Base-by-base conservation (phyloP, 371 early-diverging fungal species). In the Zancudomyces culisetae region DNA sequence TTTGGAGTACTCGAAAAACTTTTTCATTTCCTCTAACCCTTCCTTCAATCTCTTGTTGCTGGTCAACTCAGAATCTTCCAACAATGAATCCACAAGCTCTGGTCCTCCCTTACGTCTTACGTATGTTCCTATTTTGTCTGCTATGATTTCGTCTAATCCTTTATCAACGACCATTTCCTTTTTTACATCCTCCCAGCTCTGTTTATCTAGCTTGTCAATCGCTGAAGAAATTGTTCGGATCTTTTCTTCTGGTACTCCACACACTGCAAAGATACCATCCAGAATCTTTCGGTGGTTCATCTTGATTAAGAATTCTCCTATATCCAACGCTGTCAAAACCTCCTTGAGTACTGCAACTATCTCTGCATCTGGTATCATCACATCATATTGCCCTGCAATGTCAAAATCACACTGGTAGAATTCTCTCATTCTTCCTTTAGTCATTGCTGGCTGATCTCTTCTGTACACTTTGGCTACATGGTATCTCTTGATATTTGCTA, bases 361-460 rank as follows among this genome's bases (percentile, higher is more conserved):
- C 66, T 98, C 99, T 29, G 95, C 83, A 67, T 99, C 99, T 10
- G 97, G 89, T 41, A 97, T 76, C 97, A 98, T 98, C 1, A 85
- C 61, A 45, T 92, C 90, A 60, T 90, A 91, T 10, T 73, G 69
- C 18, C 99, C 99, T 23, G 97, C 98, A 73, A 99, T 87, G 69
- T 99, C 99, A 59, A 93, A 98, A 78, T 99, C 99, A 65, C 98
- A 97, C 73, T 99, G 99, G 66, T 79, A 87, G 63, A 99, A 99
- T 72, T 99, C 99, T 62, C 99, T 77, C 84, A 96, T 87, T 41
- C 99, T 81, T 10, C 99, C 99, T 68, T 91, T 92, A 54, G 85
- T 88, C 81, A 98, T 84, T 19, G 94, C 89, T 45, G 99, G 99
- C 69, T 98, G 93, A 70, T 98, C 99, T 55, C 99, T 80, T 49